Evolutionary conservation across 2,329 filamentous ascomycete species (phyloP).

Genomic region (Fusarium illudens): DNA sequence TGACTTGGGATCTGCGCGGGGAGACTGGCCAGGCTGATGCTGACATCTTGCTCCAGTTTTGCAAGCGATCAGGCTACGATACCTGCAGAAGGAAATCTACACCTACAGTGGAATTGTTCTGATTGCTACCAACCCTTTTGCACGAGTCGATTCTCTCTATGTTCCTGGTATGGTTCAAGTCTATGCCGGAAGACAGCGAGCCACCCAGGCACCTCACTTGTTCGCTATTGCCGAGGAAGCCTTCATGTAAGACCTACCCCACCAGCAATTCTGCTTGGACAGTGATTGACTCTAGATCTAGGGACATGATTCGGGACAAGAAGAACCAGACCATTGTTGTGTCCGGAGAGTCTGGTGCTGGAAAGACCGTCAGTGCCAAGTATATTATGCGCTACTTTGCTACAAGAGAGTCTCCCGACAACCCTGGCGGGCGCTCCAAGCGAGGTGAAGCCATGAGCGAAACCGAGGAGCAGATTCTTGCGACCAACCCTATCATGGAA

Average conservation of each 20-base stretch:
- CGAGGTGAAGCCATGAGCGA: conserved; percentile 89
- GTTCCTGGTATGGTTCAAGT: conserved; percentile 99
- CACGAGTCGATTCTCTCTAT: conserved; percentile 96
- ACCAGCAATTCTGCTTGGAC: background rate
- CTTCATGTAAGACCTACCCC: conserved; percentile 73
- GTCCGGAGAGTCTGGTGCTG: conserved; percentile 98
- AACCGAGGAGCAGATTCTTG: conserved; percentile 97
- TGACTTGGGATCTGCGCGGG: background rate
- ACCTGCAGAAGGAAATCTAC: conserved; percentile 99
- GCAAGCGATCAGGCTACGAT: conserved; percentile 96
- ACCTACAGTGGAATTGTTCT: conserved; percentile 99
- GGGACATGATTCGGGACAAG: conserved; percentile 94
- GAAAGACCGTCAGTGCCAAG: conserved; percentile 99
- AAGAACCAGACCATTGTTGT: conserved; percentile 99
- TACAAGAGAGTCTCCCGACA: conserved; percentile 92
- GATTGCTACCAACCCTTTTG: conserved; percentile 98
- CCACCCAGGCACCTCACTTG: conserved; percentile 95
- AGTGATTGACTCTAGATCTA: conserved; percentile 55
- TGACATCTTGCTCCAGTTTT: conserved; percentile 68
- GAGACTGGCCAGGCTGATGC: conserved; percentile 34
- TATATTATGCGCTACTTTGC: conserved; percentile 99
- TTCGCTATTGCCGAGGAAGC: conserved; percentile 99
- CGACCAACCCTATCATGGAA: conserved; percentile 99
- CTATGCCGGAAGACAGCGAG: conserved; percentile 95
- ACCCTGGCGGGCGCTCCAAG: conserved; percentile 79